These are phyloP conservation scores for Apiospora arundinis DNA, from an alignment of 2,329 filamentous ascomycete species.

Conservation along the genomic window DNA sequence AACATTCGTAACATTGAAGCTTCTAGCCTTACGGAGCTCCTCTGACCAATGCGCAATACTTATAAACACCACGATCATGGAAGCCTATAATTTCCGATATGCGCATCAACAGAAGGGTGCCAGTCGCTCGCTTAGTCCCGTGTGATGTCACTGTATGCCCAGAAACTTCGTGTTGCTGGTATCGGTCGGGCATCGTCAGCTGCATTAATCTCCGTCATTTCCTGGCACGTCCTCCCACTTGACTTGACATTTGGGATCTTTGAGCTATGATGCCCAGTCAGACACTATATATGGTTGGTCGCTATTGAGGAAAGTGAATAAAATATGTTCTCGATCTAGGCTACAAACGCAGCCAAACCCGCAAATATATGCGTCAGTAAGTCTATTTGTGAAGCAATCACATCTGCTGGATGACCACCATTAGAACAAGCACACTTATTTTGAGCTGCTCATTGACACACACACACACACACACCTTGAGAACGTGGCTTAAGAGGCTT, in stretches of 20 bases:
- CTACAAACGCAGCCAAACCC: background rate
- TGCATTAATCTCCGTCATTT: background rate
- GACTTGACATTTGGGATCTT: background rate
- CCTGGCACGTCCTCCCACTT: background rate
- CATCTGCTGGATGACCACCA: background rate
- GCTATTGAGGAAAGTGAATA: too few relatives aligned
- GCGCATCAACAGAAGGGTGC: background rate
- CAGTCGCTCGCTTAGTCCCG: background rate
- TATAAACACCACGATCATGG: background rate
- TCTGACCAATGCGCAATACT: background rate
- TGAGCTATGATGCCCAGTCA: background rate
- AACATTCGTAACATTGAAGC: background rate
- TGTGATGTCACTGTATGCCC: background rate
- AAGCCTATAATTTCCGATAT: constrained; percentile 11
- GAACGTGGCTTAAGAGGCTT: background rate
- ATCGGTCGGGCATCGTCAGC: constrained; percentile 2
- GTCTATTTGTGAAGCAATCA: background rate
- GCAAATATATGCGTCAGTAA: background rate
- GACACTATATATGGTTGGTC: too few relatives aligned
- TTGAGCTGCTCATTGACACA: background rate
- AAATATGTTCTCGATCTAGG: background rate
- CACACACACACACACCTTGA: background rate
- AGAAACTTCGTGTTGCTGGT: background rate
- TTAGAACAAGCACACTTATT: background rate
- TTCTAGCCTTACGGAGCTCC: background rate